Evolutionary conservation across 164 flowering plant genomes (phyloP).

Genomic region (Macadamia tetraphylla): DNA sequence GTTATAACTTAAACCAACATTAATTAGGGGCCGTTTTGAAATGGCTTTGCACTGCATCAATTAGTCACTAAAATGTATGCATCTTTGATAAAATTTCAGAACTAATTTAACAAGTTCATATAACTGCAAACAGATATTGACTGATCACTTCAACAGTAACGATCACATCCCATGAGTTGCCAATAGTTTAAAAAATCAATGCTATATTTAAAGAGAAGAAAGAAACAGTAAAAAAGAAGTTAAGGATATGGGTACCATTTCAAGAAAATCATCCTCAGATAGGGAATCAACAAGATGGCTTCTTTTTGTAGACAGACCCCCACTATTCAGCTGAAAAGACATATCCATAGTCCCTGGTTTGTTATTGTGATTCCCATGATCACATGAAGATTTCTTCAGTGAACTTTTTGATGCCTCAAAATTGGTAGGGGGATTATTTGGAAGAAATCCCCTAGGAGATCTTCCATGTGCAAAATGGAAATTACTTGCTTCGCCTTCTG

Average conservation of each 20-base stretch:
- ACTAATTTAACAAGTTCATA: too few relatives aligned
- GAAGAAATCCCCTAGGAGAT: conserved; percentile 17
- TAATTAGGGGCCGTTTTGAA: too few relatives aligned
- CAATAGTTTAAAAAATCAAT: too few relatives aligned
- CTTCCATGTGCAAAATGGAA: conserved; percentile 29
- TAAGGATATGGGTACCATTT: conserved; percentile 52
- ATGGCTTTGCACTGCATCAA: too few relatives aligned
- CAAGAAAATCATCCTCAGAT: conserved; percentile 82
- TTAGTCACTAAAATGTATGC: too few relatives aligned
- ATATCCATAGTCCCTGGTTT: conserved; percentile 20
- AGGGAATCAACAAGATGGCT: conserved; percentile 41
- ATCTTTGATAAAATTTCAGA: too few relatives aligned
- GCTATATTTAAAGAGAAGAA: background rate
- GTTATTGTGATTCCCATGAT: conserved; percentile 18
- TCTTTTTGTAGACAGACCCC: conserved; percentile 41
- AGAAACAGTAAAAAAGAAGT: conserved; percentile 1
- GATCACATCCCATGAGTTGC: too few relatives aligned
- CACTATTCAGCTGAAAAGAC: conserved; percentile 25
- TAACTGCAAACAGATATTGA: too few relatives aligned
- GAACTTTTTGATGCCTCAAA: conserved; percentile 22
- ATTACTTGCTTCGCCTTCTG: conserved; percentile 35
- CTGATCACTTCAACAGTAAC: too few relatives aligned
- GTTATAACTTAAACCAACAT: too few relatives aligned
- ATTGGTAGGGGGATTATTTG: conserved; percentile 21
- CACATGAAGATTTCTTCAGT: conserved; percentile 19